Evolutionary conservation across 768 basidiomycete species (phyloP).

Genomic region (Lactarius pseudohatsudake): DNA sequence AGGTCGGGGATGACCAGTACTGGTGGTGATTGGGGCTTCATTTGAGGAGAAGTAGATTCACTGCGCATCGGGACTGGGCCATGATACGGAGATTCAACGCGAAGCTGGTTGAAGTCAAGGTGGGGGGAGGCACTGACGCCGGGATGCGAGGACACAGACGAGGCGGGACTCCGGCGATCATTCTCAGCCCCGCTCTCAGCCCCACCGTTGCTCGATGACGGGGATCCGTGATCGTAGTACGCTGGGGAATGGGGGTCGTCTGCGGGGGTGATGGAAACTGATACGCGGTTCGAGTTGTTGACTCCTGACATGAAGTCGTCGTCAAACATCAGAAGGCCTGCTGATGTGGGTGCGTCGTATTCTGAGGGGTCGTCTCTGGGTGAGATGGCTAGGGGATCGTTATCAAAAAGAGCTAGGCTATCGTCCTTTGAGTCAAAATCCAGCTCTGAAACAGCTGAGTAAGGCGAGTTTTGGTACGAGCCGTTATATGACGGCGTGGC

Average conservation of each 20-base stretch:
- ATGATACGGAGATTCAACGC: slow-evolving; percentile 67
- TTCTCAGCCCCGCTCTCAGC: slow-evolving; percentile 47
- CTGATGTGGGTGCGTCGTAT: slow-evolving; percentile 55
- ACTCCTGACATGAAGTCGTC: slow-evolving; percentile 49
- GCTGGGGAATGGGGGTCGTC: slow-evolving; percentile 40
- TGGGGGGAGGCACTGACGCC: slow-evolving; percentile 51
- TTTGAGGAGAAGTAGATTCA: slow-evolving; percentile 40
- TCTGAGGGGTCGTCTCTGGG: slow-evolving; percentile 56
- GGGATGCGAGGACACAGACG: slow-evolving; percentile 64
- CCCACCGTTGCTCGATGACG: slow-evolving; percentile 53
- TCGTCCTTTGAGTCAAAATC: slow-evolving; percentile 39
- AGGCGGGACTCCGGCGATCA: slow-evolving; percentile 56
- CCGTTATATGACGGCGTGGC: slow-evolving; percentile 59
- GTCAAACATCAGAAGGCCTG: slow-evolving; percentile 32
- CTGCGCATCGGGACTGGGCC: slow-evolving; percentile 44
- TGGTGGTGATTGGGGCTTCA: slow-evolving; percentile 66
- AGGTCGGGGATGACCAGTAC: slow-evolving; percentile 58
- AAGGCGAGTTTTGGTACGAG: slow-evolving; percentile 72
- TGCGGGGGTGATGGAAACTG: slow-evolving; percentile 38
- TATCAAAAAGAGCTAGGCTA: slow-evolving; percentile 47
- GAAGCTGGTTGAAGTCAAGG: slow-evolving; percentile 56
- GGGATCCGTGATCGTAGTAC: slow-evolving; percentile 62
- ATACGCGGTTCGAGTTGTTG: slow-evolving; percentile 50
- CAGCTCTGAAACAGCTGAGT: slow-evolving; percentile 68
- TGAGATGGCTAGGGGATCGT: slow-evolving; percentile 40